Evolutionary conservation across 1,139 yeast genomes (phyloP), one percentile per base, ranked within the genome.

Genomic region (Hanseniaspora gamundiae): DNA sequence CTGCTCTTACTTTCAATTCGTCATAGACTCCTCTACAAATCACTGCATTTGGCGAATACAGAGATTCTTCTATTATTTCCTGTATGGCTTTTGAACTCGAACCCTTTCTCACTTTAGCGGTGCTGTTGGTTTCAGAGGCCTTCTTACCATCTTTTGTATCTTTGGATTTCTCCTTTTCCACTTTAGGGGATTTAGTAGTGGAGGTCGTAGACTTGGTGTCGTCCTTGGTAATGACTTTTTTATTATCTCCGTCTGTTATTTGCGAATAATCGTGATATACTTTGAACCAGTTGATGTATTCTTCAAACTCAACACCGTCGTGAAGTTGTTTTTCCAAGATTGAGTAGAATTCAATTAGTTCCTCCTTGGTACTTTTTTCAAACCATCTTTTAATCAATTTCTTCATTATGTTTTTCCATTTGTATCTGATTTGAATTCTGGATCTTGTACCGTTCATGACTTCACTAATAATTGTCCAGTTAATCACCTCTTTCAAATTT

Each of bases 391-490:
- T 38, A 5, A 41, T 8, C 14, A 31, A 22, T 27, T 41, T 69
- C 55, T 77, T 80, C 44, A 77, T 62, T 9, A 87, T 58, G 61
- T 86, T 87, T 55, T 82, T 81, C 95, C 96, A 88, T 61, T 88
- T 88, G 64, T 88, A 88, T 45, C 96, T 76, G 60, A 96, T 88
- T 62, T 88, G 97, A 51, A 88, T 87, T 51, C 97, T 72, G 1
- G 94, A 83, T 48, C 97, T 72, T 2, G 76, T 68, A 2, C 96
- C 96, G 36, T 84, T 80, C 94, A 88, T 86, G 42, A 74, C 68
- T 57, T 88, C 96, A 55, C 93, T 80, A 2, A 88, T 93, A 11
- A 78, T 67, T 0, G 96, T 87, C 96, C 97, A 88, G 59, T 88
- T 88, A 42, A 87, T 76, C 2, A 71, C 59, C 48, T 64, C 64